Conservation (phyloP, 169 alveolate genomes). For the Amoebophrya sp. region DNA sequence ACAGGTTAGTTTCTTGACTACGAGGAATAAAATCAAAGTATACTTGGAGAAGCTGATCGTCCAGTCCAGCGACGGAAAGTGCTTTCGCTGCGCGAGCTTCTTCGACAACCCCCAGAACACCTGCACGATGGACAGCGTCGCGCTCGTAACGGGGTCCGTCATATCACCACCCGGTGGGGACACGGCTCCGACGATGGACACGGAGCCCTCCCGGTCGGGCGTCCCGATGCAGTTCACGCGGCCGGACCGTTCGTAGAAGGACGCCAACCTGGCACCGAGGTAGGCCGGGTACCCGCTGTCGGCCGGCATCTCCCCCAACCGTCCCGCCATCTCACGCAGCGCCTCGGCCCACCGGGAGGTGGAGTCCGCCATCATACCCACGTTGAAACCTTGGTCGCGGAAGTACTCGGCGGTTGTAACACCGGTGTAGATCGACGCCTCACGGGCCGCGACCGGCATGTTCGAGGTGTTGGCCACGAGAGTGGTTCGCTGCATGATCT, state of each 20-base stretch:
- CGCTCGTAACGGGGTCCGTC: conserved; percentile 97
- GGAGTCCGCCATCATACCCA: conserved; percentile 99
- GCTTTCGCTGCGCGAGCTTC: conserved; percentile 96
- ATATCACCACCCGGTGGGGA: conserved; percentile 97
- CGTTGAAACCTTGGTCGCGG: conserved; percentile 98
- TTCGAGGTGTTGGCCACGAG: conserved; percentile 99
- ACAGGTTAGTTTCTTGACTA: too few relatives aligned
- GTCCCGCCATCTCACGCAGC: conserved; percentile 97
- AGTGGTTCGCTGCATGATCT: conserved; percentile 98
- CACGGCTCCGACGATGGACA: conserved; percentile 99
- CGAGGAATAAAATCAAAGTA: conserved; percentile 64
- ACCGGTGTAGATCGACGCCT: conserved; percentile 98
- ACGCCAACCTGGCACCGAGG: conserved; percentile 94
- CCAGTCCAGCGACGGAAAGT: conserved; percentile 98
- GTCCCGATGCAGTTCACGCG: conserved; percentile 94
- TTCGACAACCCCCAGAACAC: conserved; percentile 98
- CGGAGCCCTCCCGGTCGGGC: conserved; percentile 96
- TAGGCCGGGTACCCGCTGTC: conserved; percentile 99
- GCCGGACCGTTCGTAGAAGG: conserved; percentile 94
- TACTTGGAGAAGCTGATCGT: conserved; percentile 91
- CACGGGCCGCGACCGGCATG: conserved; percentile 99
- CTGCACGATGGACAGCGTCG: conserved; percentile 94
- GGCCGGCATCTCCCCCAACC: conserved; percentile 99
- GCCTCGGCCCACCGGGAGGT: conserved; percentile 99
- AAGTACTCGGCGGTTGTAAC: conserved; percentile 97